Evolutionary conservation across 192 early-diverging fungal species (phyloP), one percentile per base, ranked within the genome.

Genomic region (Coemansia sp.): DNA sequence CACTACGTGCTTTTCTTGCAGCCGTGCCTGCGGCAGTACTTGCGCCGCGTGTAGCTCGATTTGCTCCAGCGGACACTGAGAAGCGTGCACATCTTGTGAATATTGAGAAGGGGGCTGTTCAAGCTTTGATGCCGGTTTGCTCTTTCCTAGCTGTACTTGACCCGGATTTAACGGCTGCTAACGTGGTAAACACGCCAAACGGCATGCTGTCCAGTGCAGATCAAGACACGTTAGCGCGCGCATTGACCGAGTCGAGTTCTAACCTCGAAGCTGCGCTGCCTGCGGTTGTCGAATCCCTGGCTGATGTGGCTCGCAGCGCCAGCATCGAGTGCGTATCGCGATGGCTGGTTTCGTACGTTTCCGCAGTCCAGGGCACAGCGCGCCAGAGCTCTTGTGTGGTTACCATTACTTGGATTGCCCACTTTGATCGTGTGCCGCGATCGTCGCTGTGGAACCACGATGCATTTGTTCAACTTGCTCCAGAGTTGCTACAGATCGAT

Each of bases 341-440:
- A 20, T 80, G 78, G 78, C 57, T 80, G 21, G 20, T 80, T 22
- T 36, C 19, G 4, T 66, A 66, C 54, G 63, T 55, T 1, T 4
- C 46, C 0, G 25, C 21, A 6, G 8, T 27, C 8, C 24, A 51
- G 0, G 51, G 21, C 24, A 61, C 51, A 4, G 59, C 7, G n/a
- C 65, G 66, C 3, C 65, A 72, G 63, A 51, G 66, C 8, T 59
- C 63, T 3, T 62, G 71, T 20, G 52, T 69, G 6, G 70, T 57
- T 22, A 46, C 63, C 29, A 68, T 74, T 9, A 50, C 64, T 9
- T 82, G 80, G 80, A 82, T 82, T 9, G 52, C 74, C 50, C 74
- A 30, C 14, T 33, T 68, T 51, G 56, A 63, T 31, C 63, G 74
- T 51, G 14, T 33, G 11, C 33, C 10, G 6, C 32, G 61, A 39